phyloP scores from a whole-genome alignment of 2,329 filamentous ascomycete species.

The Neofusicoccum parvum region DNA sequence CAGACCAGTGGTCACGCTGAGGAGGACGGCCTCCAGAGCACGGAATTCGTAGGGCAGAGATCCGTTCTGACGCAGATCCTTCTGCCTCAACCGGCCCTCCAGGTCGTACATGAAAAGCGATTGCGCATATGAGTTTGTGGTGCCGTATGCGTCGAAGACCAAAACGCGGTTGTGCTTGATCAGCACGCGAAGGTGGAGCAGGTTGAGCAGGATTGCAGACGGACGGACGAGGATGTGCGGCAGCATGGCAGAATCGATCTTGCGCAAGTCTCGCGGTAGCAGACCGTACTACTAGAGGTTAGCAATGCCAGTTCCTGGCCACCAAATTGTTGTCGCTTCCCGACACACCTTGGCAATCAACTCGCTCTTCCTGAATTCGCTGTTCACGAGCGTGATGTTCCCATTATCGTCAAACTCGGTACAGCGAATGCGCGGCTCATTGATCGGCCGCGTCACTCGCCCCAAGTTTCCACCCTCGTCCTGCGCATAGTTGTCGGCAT shows the following conservation, averaged over 20 bases:
- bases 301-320: slow-evolving; percentile 4
- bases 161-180: slow-evolving; percentile 95
- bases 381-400: slow-evolving; percentile 87
- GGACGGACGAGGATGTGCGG: slow-evolving; percentile 94
- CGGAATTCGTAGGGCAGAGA: slow-evolving; percentile 91
- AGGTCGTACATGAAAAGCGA: slow-evolving; percentile 98
- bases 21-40: slow-evolving; percentile 90
- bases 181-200: slow-evolving; percentile 92
- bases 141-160: slow-evolving; percentile 94
- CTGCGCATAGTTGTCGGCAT: slow-evolving; percentile 7
- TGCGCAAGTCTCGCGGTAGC: slow-evolving; percentile 89
- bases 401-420: slow-evolving; percentile 94
- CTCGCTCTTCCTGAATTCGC: slow-evolving; percentile 97
- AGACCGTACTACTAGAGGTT: slow-evolving; percentile 71
- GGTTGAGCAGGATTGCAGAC: slow-evolving; percentile 89
- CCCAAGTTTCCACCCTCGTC: slow-evolving; percentile 66
- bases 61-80: slow-evolving; percentile 55
- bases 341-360: slow-evolving; percentile 80
- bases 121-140: slow-evolving; percentile 90
- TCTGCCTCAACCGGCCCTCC: slow-evolving; percentile 87
- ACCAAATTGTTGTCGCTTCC: not conserved
- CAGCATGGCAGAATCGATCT: slow-evolving; percentile 94
- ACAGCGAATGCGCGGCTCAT: slow-evolving; percentile 84
- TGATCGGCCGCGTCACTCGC: slow-evolving; percentile 74
- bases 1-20: slow-evolving; percentile 87